These are phyloP conservation scores for Chlamydomonas reinhardtii DNA, from an alignment of 163 green algal genomes.

Conservation along the genomic window DNA sequence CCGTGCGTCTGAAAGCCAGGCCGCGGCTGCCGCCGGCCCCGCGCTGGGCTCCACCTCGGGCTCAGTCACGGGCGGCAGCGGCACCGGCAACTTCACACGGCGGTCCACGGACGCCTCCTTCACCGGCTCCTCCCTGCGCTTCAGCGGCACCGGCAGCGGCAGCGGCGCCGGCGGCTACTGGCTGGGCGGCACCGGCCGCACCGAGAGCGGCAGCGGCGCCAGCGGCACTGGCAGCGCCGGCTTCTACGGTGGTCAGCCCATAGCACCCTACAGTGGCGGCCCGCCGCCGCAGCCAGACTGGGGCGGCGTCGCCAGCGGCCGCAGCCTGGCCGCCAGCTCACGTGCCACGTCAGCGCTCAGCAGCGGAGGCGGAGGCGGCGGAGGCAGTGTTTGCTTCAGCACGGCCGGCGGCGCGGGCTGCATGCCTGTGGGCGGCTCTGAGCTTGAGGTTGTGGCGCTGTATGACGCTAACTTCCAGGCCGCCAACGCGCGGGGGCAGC, in stretches of 20 bases:
- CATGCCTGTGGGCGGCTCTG: no score
- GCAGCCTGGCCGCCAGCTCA: no score
- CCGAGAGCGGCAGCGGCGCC: not conserved
- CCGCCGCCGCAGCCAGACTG: no score
- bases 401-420: no score
- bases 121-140: not conserved
- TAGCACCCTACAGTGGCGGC: no score
- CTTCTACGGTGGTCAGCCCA: not conserved
- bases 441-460: conserved; percentile 34
- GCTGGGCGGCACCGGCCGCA: not conserved
- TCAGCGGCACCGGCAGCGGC: not conserved
- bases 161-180: not conserved
- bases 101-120: not conserved
- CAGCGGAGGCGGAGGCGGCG: no score
- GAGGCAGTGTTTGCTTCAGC: no score
- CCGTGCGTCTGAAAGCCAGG: not conserved
- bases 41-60: not conserved
- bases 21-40: no score
- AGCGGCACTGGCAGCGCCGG: not conserved
- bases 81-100: not conserved
- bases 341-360: no score
- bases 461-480: conserved; percentile 53
- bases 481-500: conserved; percentile 35
- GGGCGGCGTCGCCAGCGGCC: not conserved
- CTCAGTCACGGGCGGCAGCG: not conserved